These are phyloP conservation scores for Xylaria intraflava DNA, from an alignment of 495 filamentous ascomycete genomes.

Conservation along the genomic window DNA sequence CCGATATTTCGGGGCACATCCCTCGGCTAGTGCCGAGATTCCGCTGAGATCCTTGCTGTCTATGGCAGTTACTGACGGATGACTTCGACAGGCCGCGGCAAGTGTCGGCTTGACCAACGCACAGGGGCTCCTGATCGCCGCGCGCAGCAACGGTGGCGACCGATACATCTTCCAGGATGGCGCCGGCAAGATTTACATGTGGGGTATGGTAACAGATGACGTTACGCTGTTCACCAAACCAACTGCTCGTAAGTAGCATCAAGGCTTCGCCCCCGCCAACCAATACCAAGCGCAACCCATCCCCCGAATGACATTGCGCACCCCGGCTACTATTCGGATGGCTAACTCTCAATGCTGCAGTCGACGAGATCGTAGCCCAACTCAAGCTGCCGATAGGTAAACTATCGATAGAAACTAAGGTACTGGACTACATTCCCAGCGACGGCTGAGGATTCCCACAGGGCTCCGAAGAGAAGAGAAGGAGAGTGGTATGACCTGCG, in stretches of 20 bases:
- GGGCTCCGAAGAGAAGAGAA: no score
- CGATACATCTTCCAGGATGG: background rate
- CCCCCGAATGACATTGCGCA: no score
- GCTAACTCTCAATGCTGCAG: no score
- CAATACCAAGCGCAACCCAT: no score
- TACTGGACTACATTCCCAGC: background rate
- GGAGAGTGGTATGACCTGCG: no score
- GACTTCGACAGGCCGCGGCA: background rate
- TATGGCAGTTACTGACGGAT: background rate
- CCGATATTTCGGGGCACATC: background rate
- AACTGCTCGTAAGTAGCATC: no score
- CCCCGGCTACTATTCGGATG: no score
- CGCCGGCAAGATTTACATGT: constrained; percentile 3
- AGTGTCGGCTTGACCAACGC: constrained; percentile 2
- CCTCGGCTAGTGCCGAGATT: background rate
- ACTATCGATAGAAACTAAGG: background rate
- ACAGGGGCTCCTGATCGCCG: background rate
- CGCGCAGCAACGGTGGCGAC: background rate
- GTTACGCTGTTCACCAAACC: constrained; percentile 3
- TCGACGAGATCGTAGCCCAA: background rate
- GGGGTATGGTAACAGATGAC: constrained; percentile 2
- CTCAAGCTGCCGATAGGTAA: background rate
- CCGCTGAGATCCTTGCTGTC: background rate
- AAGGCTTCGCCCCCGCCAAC: no score
- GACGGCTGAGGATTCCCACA: background rate